Evolutionary conservation across 305 asterid genomes (phyloP).

Genomic region (Plantago coronopus): DNA sequence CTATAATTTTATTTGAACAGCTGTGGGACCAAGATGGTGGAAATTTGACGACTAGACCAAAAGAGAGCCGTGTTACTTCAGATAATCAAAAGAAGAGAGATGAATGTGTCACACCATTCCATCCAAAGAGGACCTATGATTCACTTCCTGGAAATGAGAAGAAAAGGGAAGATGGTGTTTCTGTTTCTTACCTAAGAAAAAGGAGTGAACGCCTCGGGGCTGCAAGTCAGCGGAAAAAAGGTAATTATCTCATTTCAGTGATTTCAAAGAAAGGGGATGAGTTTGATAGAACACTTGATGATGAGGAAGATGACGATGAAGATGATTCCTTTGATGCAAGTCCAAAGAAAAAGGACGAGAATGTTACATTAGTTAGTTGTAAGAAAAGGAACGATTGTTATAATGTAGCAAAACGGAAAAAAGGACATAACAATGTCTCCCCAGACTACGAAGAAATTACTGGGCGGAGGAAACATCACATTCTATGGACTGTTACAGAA

Average conservation of each 20-base stretch:
- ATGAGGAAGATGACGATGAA: constrained; percentile 24
- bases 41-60: constrained; percentile 20
- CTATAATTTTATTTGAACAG: constrained; percentile 25
- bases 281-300: constrained; percentile 5
- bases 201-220: constrained; percentile 12
- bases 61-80: constrained; percentile 25
- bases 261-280: constrained; percentile 27
- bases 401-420: constrained; percentile 21
- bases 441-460: constrained; percentile 41
- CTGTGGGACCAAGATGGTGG: constrained; percentile 28
- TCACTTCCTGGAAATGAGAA: not conserved
- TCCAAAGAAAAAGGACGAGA: constrained; percentile 25
- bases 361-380: constrained; percentile 10
- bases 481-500: constrained; percentile 75
- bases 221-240: constrained; percentile 26
- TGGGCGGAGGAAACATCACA: constrained; percentile 70
- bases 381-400: constrained; percentile 20
- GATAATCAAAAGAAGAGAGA: constrained; percentile 30
- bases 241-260: constrained; percentile 8
- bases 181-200: constrained; percentile 11
- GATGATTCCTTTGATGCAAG: constrained; percentile 7
- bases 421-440: constrained; percentile 23
- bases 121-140: constrained; percentile 17
- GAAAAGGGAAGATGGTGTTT: constrained; percentile 19
- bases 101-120: constrained; percentile 18